Evolutionary conservation across 2,329 filamentous ascomycete species (phyloP).

Genomic region (Calycina marina): DNA sequence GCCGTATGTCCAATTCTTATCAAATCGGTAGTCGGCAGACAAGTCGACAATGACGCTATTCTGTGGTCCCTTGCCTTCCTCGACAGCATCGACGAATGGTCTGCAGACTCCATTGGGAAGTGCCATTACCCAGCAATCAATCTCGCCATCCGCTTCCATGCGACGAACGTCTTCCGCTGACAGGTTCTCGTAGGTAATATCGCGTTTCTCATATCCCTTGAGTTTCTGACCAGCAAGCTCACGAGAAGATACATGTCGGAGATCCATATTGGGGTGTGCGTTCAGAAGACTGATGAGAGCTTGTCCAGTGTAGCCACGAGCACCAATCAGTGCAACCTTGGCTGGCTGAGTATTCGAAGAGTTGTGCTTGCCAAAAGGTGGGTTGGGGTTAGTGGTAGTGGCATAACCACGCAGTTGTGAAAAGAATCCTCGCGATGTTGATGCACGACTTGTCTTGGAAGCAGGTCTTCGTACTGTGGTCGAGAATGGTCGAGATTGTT

Average conservation of each 20-base stretch:
- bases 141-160: constrained; percentile 70
- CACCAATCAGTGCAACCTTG: constrained; percentile 76
- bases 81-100: constrained; percentile 81
- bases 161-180: constrained; percentile 71
- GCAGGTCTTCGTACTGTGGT: constrained; percentile 34
- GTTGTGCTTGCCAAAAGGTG: constrained; percentile 78
- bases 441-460: constrained; percentile 10
- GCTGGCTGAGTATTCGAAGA: constrained; percentile 66
- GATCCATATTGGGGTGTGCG: constrained; percentile 75
- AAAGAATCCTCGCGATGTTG: constrained; percentile 5
- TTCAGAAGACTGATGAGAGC: constrained; percentile 80
- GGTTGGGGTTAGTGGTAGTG: constrained; percentile 71
- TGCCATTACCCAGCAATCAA: constrained; percentile 97
- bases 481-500: constrained; percentile 56
- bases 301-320: constrained; percentile 87
- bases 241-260: constrained; percentile 83
- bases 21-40: constrained; percentile 93
- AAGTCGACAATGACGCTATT: constrained; percentile 78
- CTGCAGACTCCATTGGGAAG: constrained; percentile 91
- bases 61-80: constrained; percentile 45
- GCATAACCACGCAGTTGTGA: constrained; percentile 35
- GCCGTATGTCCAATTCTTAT: constrained; percentile 74
- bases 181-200: constrained; percentile 86
- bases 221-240: constrained; percentile 80
- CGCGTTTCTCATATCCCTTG: constrained; percentile 77